Base-by-base conservation (phyloP, 768 basidiomycete genomes). In the Hericium rajendrae region DNA sequence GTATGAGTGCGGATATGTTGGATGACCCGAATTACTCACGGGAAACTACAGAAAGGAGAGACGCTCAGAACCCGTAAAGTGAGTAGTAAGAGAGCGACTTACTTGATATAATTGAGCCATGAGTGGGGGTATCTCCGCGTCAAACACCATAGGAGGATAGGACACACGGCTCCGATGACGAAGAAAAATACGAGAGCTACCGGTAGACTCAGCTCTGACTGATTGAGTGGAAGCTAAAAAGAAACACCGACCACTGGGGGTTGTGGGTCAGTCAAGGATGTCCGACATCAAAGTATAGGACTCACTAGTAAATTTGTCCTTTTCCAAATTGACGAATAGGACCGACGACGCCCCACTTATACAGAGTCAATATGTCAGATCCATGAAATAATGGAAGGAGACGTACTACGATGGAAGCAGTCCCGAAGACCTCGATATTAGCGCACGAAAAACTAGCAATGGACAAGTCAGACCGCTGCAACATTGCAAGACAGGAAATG, bases 371-470 rank as follows among this genome's bases (percentile, higher is more conserved):
- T 32, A 32, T 32, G 9, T 32, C 8, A 10, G 9, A 8, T 32
- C 32, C 32, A 10, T 32, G 2, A 13, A 10, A 54, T 24, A 15
- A n/a, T 15, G 5, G 39, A 13, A 15, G 46, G 13, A 10, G 38
- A 38, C 55, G 8, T 28, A 56, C 55, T 48, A 72, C 70, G 68
- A 81, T 63, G 61, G 70, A 73, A 0, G 80, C 80, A 13, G 78
- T 78, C 39, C 78, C 78, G 52, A 81, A 78, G 13, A 87, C 84
- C 57, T 82, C 72, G 2, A 77, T 80, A 32, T 66, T 68, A 5
- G 78, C 74, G 57, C 83, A 85, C 16, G 68, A 73, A 57, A 83
- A 83, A 66, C 70, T 72, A 39, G 24, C 13, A 16, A 16, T 10
- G 12, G 49, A 46, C 50, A 18, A 2, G 12, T 18, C 54, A 43